Evolutionary conservation across 2,329 filamentous ascomycete species (phyloP), one percentile per base, ranked within the genome.

Genomic region (Ascochyta pisi): DNA sequence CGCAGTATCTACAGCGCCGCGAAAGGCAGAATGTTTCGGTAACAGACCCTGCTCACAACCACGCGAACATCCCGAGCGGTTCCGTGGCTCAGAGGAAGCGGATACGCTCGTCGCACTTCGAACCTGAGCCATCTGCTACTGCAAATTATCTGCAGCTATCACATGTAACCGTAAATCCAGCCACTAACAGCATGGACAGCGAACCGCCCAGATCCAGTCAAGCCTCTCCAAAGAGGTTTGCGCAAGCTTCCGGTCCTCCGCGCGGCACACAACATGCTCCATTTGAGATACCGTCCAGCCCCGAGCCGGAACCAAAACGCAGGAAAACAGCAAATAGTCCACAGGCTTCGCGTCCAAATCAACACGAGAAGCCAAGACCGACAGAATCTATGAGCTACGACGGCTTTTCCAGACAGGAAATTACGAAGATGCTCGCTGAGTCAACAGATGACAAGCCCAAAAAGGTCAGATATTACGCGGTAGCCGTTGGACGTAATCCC

Each of bases 341-440:
- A 83, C 86, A 61, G 90, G 96, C 52, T 91, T 10, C 24, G 6
- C 29, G n/a, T 23, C n/a, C 35, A 29, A 9, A 29, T 2, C 15
- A 15, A 9, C 22, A 37, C 8, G 42, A 53, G 10, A 42, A 16
- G 34, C 1, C 23, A 9, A 23, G 19, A 22, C 27, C 22, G 24
- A 27, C 42, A 6, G 7, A n/a, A 26, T 12, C 37, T 3, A 42
- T 15, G n/a, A 42, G 9, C 29, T 53, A 37, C 24, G 43, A 53
- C 12, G 50, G 37, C 10, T 47, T 35, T 16, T 42, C 43, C 5
- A 34, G 43, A 42, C 35, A 53, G 12, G 50, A 41, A 13, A 35
- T 42, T 92, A 23, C 83, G 89, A 66, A 86, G 85, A 7, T 96
- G 89, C 71, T 82, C 90, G 34, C 89, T 89, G 43, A 83, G 82